phyloP scores from a whole-genome alignment of 306 rosid genomes.

The Astragalus glycyphyllos region DNA sequence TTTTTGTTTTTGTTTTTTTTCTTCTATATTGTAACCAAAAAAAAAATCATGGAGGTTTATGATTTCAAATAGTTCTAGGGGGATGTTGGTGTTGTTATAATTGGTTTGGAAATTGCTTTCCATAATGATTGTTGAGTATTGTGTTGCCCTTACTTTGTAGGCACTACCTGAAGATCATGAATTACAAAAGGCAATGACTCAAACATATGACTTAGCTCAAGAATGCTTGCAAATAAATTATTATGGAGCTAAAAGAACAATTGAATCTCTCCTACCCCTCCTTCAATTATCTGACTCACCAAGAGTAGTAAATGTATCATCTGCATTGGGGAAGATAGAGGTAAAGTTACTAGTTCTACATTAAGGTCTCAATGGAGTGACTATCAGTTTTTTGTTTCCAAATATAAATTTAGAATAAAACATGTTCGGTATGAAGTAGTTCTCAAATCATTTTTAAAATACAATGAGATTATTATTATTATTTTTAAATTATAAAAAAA shows the following conservation, averaged over 20 bases:
- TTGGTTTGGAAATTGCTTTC: not conserved
- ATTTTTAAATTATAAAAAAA: too few relatives aligned
- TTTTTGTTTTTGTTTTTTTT: too few relatives aligned
- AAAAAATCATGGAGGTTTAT: too few relatives aligned
- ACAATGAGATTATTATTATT: too few relatives aligned
- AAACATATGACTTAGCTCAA: conserved; percentile 49
- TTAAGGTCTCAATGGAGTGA: not conserved
- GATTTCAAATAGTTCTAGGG: too few relatives aligned
- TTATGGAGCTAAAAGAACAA: conserved; percentile 43
- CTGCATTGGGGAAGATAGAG: conserved; percentile 38
- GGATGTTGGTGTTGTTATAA: not conserved
- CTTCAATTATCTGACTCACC: conserved; percentile 51
- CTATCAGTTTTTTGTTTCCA: too few relatives aligned
- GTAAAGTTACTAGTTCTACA: conserved; percentile 12
- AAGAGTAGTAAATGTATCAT: conserved; percentile 63
- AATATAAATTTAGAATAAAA: too few relatives aligned
- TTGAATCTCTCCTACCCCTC: conserved; percentile 44
- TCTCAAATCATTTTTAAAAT: too few relatives aligned
- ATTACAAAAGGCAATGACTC: not conserved
- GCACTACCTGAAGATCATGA: conserved; percentile 34
- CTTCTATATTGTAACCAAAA: too few relatives aligned
- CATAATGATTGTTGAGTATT: not conserved
- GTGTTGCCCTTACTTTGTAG: conserved; percentile 29
- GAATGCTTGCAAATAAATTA: conserved; percentile 60
- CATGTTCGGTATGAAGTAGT: too few relatives aligned